phyloP scores from a whole-genome alignment of 768 basidiomycete genomes.

The Mycena latifolia region DNA sequence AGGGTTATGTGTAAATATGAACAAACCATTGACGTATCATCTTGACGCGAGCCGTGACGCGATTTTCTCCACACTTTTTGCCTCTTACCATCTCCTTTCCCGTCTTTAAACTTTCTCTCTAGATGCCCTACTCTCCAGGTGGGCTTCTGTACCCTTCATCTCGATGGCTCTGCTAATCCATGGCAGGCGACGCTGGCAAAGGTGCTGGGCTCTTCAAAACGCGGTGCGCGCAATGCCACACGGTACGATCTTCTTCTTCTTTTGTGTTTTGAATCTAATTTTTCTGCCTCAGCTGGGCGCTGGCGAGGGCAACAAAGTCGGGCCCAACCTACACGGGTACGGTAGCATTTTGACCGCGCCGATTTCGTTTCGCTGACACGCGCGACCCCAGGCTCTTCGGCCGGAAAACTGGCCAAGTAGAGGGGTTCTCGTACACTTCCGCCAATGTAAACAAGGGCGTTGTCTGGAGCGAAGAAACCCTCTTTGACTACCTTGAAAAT shows the following conservation, averaged over 20 bases:
- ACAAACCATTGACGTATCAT: neutral
- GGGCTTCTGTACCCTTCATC: neutral
- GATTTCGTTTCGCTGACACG: conserved; percentile 10
- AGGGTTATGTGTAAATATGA: neutral
- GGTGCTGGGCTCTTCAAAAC: conserved; percentile 98
- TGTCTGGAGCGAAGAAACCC: conserved; percentile 86
- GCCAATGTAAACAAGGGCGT: conserved; percentile 97
- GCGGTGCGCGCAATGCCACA: conserved; percentile 95
- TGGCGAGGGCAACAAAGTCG: conserved; percentile 88
- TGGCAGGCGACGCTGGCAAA: conserved; percentile 84
- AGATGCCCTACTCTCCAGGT: conserved; percentile 29
- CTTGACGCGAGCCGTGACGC: neutral
- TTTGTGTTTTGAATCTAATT: neutral
- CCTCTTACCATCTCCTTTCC: conserved; percentile 1
- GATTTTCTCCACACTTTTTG: neutral
- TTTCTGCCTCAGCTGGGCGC: conserved; percentile 55
- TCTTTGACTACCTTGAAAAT: conserved; percentile 97
- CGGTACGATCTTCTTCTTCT: conserved; percentile 43
- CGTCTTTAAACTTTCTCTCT: neutral
- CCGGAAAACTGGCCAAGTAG: conserved; percentile 87
- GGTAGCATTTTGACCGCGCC: neutral
- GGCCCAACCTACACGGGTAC: conserved; percentile 95
- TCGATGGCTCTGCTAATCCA: neutral
- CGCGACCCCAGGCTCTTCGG: conserved; percentile 73
- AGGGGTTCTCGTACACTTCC: conserved; percentile 91